phyloP scores from a whole-genome alignment of 495 filamentous ascomycete species.

The Lasiosphaeriaceae sp. region DNA sequence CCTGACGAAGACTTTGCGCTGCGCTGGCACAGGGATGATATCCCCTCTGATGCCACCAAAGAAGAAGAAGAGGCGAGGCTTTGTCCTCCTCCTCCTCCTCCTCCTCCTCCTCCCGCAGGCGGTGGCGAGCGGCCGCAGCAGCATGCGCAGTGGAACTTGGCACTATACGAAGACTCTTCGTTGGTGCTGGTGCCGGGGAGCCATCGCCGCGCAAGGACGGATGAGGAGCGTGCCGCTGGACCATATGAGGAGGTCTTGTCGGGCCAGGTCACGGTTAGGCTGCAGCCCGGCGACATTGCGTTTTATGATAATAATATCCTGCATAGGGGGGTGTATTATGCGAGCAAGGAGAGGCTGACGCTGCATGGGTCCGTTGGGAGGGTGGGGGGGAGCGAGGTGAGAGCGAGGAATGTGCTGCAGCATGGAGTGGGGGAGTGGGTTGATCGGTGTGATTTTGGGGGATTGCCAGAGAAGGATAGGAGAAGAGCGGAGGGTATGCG shows the following conservation, averaged over 20 bases:
- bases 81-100: slow-evolving; percentile 11
- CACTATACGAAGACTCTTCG: slow-evolving; percentile 62
- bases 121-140: slow-evolving; percentile 25
- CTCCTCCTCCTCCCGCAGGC: too few species aligned
- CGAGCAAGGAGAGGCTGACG: slow-evolving; percentile 61
- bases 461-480: slow-evolving; percentile 45
- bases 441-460: slow-evolving; percentile 49
- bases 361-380: slow-evolving; percentile 78
- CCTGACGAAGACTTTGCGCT: slow-evolving; percentile 61
- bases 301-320: slow-evolving; percentile 90
- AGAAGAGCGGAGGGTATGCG: slow-evolving; percentile 51
- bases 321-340: slow-evolving; percentile 71
- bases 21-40: slow-evolving; percentile 77
- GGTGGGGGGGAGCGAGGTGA: slow-evolving; percentile 44
- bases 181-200: slow-evolving; percentile 69
- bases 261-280: slow-evolving; percentile 56
- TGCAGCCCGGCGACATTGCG: slow-evolving; percentile 69
- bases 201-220: slow-evolving; percentile 63
- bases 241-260: slow-evolving; percentile 56
- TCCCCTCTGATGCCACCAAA: slow-evolving; percentile 50
- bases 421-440: slow-evolving; percentile 81
- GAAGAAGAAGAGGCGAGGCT: slow-evolving; percentile 53
- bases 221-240: slow-evolving; percentile 56
- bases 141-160: slow-evolving; percentile 77
- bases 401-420: slow-evolving; percentile 79